phyloP scores from a whole-genome alignment of 345 rosid genomes.

The Populus simonii region DNA sequence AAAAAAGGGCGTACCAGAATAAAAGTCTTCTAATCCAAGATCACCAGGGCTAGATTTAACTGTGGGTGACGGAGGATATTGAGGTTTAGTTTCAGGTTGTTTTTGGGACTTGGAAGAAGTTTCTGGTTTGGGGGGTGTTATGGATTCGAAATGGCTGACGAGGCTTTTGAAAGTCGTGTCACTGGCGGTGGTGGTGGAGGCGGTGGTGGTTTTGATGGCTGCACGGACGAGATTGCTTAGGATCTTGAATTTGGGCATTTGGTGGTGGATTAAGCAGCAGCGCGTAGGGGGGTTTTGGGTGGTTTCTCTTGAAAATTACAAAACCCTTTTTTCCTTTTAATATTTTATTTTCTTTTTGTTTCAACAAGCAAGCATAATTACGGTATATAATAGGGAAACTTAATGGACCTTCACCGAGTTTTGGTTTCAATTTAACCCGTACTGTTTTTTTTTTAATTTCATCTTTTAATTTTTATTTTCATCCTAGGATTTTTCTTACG shows the following conservation, averaged over 20 bases:
- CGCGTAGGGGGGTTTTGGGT: slow-evolving; percentile 1
- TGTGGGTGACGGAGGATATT: neutral
- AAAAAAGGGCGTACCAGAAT: slow-evolving; percentile 19
- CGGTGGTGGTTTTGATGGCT: neutral
- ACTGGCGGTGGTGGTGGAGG: neutral
- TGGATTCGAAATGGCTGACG: neutral
- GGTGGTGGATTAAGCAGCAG: neutral
- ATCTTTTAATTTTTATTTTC: no score
- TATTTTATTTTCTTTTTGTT: no score
- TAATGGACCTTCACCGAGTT: no score
- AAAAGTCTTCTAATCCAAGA: slow-evolving; percentile 7
- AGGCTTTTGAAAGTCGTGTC: neutral
- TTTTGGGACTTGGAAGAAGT: neutral
- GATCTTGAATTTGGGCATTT: slow-evolving; percentile 29
- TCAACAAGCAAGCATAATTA: no score
- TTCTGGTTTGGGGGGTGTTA: slow-evolving; percentile 1
- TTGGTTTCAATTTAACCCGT: no score
- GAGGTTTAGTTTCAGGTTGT: neutral
- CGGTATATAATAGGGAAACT: no score
- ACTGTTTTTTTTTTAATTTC: no score
- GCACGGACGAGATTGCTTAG: slow-evolving; percentile 29
- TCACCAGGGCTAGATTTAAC: neutral
- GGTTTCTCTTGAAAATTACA: neutral
- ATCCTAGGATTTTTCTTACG: no score
- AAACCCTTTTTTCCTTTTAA: neutral